Conservation (phyloP, 108 stramenopile genomes). For the Fistulifera pelliculosa region DNA sequence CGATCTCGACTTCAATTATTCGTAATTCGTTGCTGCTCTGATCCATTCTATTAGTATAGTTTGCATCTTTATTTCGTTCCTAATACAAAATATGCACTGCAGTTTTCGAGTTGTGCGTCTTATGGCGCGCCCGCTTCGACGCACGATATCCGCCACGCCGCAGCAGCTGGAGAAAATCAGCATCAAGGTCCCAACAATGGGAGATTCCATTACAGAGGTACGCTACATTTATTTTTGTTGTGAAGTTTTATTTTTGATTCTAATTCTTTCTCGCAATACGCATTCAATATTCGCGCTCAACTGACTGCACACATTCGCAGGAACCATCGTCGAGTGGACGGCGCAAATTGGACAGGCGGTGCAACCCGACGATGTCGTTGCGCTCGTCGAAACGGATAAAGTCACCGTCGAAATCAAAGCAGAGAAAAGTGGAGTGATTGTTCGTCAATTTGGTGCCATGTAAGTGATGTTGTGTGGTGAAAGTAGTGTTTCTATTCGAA, state of each 20-base stretch:
- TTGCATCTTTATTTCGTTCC: too few relatives aligned
- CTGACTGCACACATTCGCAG: too few relatives aligned
- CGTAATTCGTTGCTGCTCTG: too few relatives aligned
- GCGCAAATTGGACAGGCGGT: constrained; percentile 62
- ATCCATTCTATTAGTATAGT: too few relatives aligned
- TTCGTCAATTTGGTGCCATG: constrained; percentile 61
- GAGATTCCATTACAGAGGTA: constrained; percentile 73
- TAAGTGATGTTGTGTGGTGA: too few relatives aligned
- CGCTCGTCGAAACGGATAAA: constrained; percentile 87
- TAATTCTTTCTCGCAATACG: too few relatives aligned
- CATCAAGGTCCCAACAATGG: constrained; percentile 75
- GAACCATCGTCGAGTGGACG: constrained; percentile 85
- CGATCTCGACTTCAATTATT: too few relatives aligned
- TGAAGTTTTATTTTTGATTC: too few relatives aligned
- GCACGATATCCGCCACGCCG: constrained; percentile 28
- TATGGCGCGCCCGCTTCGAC: background rate
- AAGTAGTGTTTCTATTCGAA: too few relatives aligned
- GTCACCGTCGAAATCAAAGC: constrained; percentile 92
- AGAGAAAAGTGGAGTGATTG: constrained; percentile 61
- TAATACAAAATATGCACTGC: too few relatives aligned
- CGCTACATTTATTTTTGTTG: constrained; percentile 7
- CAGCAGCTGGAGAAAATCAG: constrained; percentile 35
- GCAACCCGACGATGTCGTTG: constrained; percentile 77
- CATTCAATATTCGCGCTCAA: too few relatives aligned
- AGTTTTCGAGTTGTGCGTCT: too few relatives aligned